Evolutionary conservation across 139 green algal species (phyloP).

Genomic region (Chlorella ohadii): DNA sequence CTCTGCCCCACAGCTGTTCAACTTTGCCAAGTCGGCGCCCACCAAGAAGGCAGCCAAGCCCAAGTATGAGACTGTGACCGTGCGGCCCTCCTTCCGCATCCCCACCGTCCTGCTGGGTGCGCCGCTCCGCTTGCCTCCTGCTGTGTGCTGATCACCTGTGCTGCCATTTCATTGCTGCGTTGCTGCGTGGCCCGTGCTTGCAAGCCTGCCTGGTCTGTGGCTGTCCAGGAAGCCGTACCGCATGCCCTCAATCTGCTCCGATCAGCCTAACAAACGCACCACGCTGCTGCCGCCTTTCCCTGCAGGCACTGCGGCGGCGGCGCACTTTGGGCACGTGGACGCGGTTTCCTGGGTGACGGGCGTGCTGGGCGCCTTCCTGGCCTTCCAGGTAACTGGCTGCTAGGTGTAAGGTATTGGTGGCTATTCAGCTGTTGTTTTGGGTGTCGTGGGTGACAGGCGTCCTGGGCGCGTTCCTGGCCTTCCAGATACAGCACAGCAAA

Average conservation of each 20-base stretch:
- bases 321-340: conserved; percentile 38
- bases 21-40: neutral
- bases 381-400: conserved; percentile 52
- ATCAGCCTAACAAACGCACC: too few species aligned
- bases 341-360: conserved; percentile 36
- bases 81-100: conserved; percentile 44
- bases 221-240: too few species aligned
- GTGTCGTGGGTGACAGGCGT: conserved; percentile 47
- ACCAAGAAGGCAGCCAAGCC: neutral
- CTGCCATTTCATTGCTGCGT: too few species aligned
- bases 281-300: too few species aligned
- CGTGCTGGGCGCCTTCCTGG: conserved; percentile 79
- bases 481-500: too few species aligned
- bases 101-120: conserved; percentile 44
- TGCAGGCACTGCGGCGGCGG: conserved; percentile 24
- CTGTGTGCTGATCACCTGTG: too few species aligned
- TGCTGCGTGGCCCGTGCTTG: too few species aligned
- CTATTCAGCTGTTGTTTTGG: too few species aligned
- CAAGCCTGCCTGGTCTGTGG: too few species aligned
- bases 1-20: conserved; percentile 2
- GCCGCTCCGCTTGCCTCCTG: neutral
- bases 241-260: too few species aligned
- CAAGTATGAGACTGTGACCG: conserved; percentile 39
- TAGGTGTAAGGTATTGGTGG: too few species aligned
- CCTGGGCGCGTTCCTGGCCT: conserved; percentile 75